These are phyloP conservation scores for Hibiscus trionum DNA, from an alignment of 345 rosid genomes.

Conservation along the genomic window DNA sequence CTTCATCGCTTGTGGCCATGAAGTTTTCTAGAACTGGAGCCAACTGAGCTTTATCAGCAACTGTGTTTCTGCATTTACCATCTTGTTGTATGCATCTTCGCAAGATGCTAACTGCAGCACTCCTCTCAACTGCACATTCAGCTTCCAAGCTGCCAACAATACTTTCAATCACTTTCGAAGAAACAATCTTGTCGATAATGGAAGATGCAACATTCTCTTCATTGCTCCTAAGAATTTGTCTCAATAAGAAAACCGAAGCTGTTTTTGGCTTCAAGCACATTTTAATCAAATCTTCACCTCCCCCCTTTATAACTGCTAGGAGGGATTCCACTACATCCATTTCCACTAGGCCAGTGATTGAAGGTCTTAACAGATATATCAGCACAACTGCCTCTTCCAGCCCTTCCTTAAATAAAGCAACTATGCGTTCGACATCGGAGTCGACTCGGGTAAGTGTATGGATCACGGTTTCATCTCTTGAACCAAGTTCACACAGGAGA, in stretches of 20 bases:
- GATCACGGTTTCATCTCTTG: conserved; percentile 52
- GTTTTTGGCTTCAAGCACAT: conserved; percentile 54
- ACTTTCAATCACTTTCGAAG: conserved; percentile 28
- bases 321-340: conserved; percentile 50
- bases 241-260: conserved; percentile 41
- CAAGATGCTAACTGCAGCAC: conserved; percentile 46
- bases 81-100: conserved; percentile 46
- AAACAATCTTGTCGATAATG: conserved; percentile 25
- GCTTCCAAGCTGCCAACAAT: conserved; percentile 44
- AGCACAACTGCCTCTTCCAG: conserved; percentile 51
- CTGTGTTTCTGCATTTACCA: conserved; percentile 49
- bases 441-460: conserved; percentile 56
- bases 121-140: conserved; percentile 44
- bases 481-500: conserved; percentile 57
- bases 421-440: conserved; percentile 53
- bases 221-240: conserved; percentile 32
- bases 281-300: conserved; percentile 27
- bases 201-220: conserved; percentile 34
- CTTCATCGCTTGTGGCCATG: conserved; percentile 27
- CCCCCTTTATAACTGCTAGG: conserved; percentile 27
- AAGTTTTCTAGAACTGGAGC: conserved; percentile 51
- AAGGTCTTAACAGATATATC: conserved; percentile 43
- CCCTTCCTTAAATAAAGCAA: conserved; percentile 57
- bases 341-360: conserved; percentile 33
- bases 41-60: conserved; percentile 48